Percentiles rank a stretch among this genome's conserved stretches.
These are phyloP conservation scores for Debaryomycetaceae sp. DNA, from an alignment of 1,139 yeast genomes.

Conservation along the genomic window DNA sequence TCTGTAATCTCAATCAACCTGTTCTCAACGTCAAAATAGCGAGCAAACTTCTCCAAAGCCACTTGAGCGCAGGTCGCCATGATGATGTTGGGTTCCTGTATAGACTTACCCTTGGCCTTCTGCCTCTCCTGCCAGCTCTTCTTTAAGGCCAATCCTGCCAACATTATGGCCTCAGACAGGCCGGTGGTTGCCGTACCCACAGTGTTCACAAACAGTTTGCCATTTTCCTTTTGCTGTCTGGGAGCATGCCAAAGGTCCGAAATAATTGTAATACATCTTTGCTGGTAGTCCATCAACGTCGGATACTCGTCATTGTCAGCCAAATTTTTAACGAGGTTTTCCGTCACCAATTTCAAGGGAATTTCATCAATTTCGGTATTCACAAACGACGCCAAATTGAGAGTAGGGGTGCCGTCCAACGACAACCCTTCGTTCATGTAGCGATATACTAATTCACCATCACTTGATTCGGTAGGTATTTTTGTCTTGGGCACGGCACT, in stretches of 20 bases:
- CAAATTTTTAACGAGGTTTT: slow-evolving; percentile 78
- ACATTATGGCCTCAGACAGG: slow-evolving; percentile 88
- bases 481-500: slow-evolving; percentile 42
- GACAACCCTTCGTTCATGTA: slow-evolving; percentile 69
- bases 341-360: slow-evolving; percentile 46
- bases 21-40: slow-evolving; percentile 88
- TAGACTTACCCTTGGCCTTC: slow-evolving; percentile 54
- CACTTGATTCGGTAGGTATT: slow-evolving; percentile 56
- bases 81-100: slow-evolving; percentile 71
- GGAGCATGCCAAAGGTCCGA: slow-evolving; percentile 83
- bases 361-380: slow-evolving; percentile 60
- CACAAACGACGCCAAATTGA: slow-evolving; percentile 86
- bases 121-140: slow-evolving; percentile 77
- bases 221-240: slow-evolving; percentile 23
- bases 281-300: slow-evolving; percentile 71
- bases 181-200: slow-evolving; percentile 93
- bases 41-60: slow-evolving; percentile 89
- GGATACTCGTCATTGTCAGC: slow-evolving; percentile 96
- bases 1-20: slow-evolving; percentile 65
- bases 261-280: slow-evolving; percentile 76
- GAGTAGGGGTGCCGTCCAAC: slow-evolving; percentile 78
- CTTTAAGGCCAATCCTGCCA: slow-evolving; percentile 91
- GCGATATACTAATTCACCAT: slow-evolving; percentile 51
- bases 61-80: slow-evolving; percentile 97
- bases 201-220: slow-evolving; percentile 35